Evolutionary conservation across 1,284 basidiomycete species (phyloP), one percentile per base, ranked within the genome.

Genomic region (Fomitopsis betulina): DNA sequence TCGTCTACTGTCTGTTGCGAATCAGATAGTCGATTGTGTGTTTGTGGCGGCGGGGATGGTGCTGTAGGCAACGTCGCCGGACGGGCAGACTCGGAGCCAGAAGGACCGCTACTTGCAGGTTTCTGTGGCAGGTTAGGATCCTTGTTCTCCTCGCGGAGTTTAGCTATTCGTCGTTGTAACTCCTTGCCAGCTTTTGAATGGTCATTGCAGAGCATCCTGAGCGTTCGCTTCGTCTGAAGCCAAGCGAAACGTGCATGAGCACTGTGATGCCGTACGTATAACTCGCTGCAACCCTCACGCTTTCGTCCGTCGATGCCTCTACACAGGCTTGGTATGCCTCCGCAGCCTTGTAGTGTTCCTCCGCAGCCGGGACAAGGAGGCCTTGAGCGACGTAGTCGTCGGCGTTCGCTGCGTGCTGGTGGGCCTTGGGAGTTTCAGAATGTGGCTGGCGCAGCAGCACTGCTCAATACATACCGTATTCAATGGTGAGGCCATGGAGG

Each of bases 391-490:
- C 68, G 66, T 79, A 80, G 58, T 91, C 88, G 60, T 92, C 88
- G 30, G 89, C 90, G 67, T 87, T 87, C 21, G 85, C 85, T 57
- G 88, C 87, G 72, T 91, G 88, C 66, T 89, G 85, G 70, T 93
- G 88, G 21, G 90, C 90, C 90, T 93, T 56, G 17, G 59, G 33
- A 45, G 42, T 21, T 56, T 51, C 25, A 47, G 45, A 50, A 10
- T 51, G 37, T 51, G 43, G 33, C 49, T 32, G 49, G 19, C n/a
- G 32, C 33, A 35, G 25, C 38, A 38, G 33, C n/a, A 40, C 33
- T 30, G 40, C 27, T 43, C 39, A 49, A 38, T 42, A 59, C 59
- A 66, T 66, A 73, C 73, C 68, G 70, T 67, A 51, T 70, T 72
- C 58, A 75, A 64, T n/a, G 73, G 71, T 30, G 73, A 70, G 35